Conservation (phyloP, 495 filamentous ascomycete species). For the Schizothecium vesticola region DNA sequence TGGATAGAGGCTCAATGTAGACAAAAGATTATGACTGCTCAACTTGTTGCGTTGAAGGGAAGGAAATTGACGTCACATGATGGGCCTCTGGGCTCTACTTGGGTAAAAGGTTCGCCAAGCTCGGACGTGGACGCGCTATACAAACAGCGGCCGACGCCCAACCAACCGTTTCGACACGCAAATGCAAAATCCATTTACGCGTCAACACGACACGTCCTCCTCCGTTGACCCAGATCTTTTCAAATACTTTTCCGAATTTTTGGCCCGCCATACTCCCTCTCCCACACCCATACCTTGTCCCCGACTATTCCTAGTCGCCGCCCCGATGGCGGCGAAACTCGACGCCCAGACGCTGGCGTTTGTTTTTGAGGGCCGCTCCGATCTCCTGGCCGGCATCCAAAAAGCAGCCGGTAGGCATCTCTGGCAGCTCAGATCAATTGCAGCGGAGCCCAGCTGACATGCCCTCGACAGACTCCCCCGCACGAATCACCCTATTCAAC, state of each 20-base stretch:
- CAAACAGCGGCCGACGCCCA: background rate
- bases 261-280: background rate
- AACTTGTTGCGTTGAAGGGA: background rate
- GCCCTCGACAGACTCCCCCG: slow-evolving; percentile 34
- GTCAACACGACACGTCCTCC: background rate
- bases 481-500: slow-evolving; percentile 48
- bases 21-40: slow-evolving; percentile 9
- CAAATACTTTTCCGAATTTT: background rate
- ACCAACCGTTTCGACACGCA: background rate
- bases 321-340: slow-evolving; percentile 37
- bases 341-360: slow-evolving; percentile 36
- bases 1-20: slow-evolving; percentile 2
- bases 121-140: background rate
- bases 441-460: slow-evolving; percentile 5
- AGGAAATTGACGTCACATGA: background rate
- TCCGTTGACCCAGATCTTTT: background rate
- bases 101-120: background rate
- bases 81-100: background rate
- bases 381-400: slow-evolving; percentile 40
- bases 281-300: background rate
- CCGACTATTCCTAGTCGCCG: background rate
- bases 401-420: slow-evolving; percentile 37
- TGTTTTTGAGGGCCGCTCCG: slow-evolving; percentile 42
- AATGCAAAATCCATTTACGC: background rate
- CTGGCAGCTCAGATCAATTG: background rate